A percentile compares a stretch with the other conserved stretches of the same genome.
phyloP scores from a whole-genome alignment of 148 eudicot genomes.

The Bassia scoparia region DNA sequence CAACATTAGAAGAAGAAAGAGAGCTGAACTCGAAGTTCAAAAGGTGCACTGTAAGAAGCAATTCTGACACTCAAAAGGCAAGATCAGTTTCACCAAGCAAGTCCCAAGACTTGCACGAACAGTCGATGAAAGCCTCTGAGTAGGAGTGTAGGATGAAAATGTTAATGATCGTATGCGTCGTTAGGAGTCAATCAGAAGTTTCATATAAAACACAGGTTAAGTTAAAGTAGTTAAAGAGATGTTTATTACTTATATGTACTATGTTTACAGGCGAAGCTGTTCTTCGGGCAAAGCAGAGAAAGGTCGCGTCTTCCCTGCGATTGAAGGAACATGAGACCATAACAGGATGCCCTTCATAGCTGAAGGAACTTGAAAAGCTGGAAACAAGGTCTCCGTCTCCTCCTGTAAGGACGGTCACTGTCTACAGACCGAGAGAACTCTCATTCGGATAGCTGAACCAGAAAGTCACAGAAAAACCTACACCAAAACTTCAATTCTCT shows the following conservation, averaged over 20 bases:
- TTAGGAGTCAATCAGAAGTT: neutral
- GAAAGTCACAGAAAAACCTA: conserved; percentile 48
- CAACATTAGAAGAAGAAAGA: conserved; percentile 72
- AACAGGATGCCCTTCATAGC: conserved; percentile 45
- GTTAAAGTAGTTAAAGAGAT: too few species aligned
- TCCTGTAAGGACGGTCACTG: conserved; percentile 69
- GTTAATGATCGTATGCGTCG: neutral
- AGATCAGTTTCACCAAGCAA: conserved; percentile 59
- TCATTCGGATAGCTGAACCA: conserved; percentile 50
- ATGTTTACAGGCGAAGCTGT: conserved; percentile 60
- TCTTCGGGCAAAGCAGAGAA: conserved; percentile 74
- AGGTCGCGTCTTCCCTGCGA: conserved; percentile 54
- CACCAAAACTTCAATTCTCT: conserved; percentile 46
- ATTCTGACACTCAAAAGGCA: conserved; percentile 40
- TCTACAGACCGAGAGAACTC: conserved; percentile 86
- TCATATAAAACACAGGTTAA: neutral
- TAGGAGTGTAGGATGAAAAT: conserved; percentile 34
- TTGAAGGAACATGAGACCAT: conserved; percentile 54
- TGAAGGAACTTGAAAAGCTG: conserved; percentile 49
- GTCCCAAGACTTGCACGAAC: conserved; percentile 43
- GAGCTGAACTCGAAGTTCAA: conserved; percentile 62
- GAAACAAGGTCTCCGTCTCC: conserved; percentile 75
- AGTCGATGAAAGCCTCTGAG: conserved; percentile 52
- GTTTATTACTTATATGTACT: too few species aligned
- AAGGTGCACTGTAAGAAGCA: conserved; percentile 37